Conservation (phyloP, 2,329 filamentous ascomycete species). For the Sphaceloma murrayae region DNA sequence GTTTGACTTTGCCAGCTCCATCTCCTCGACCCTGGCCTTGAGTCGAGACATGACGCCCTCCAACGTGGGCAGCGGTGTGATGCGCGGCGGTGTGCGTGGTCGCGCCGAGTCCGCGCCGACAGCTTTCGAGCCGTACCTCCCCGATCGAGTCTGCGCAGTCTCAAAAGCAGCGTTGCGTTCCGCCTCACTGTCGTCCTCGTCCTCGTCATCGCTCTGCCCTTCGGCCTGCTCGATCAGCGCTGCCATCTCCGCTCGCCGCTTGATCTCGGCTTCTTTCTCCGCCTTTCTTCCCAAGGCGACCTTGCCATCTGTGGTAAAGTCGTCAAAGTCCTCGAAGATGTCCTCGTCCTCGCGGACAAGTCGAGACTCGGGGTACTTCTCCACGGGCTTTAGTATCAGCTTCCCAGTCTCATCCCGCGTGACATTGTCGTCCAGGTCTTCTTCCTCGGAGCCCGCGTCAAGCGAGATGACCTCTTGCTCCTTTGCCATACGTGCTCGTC, state of each 20-base stretch:
- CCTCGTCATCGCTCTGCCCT: slow-evolving; percentile 44
- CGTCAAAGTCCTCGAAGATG: slow-evolving; percentile 84
- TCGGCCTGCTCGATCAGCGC: slow-evolving; percentile 75
- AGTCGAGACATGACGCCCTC: slow-evolving; percentile 57
- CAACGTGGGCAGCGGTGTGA: slow-evolving; percentile 68
- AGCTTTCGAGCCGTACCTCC: slow-evolving; percentile 60
- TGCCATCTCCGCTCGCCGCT: slow-evolving; percentile 67
- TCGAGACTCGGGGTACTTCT: slow-evolving; percentile 56
- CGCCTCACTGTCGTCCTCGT: slow-evolving; percentile 56
- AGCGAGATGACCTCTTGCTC: slow-evolving; percentile 59
- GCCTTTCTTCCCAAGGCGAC: slow-evolving; percentile 70
- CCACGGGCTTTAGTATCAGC: slow-evolving; percentile 44
- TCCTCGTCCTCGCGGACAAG: slow-evolving; percentile 83
- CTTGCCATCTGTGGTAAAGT: slow-evolving; percentile 68
- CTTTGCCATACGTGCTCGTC: slow-evolving; percentile 68
- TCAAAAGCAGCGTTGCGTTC: slow-evolving; percentile 72
- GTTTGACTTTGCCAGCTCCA: slow-evolving; percentile 50
- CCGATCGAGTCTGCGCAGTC: slow-evolving; percentile 71
- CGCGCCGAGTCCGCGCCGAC: slow-evolving; percentile 33
- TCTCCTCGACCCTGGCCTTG: slow-evolving; percentile 49
- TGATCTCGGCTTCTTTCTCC: slow-evolving; percentile 57
- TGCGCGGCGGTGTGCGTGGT: slow-evolving; percentile 56
- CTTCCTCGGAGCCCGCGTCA: slow-evolving; percentile 46
- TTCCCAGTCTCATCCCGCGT: slow-evolving; percentile 34
- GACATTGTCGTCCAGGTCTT: slow-evolving; percentile 35